Evolutionary conservation across 2,329 filamentous ascomycete genomes (phyloP).

Genomic region (Didymella glomerata): DNA sequence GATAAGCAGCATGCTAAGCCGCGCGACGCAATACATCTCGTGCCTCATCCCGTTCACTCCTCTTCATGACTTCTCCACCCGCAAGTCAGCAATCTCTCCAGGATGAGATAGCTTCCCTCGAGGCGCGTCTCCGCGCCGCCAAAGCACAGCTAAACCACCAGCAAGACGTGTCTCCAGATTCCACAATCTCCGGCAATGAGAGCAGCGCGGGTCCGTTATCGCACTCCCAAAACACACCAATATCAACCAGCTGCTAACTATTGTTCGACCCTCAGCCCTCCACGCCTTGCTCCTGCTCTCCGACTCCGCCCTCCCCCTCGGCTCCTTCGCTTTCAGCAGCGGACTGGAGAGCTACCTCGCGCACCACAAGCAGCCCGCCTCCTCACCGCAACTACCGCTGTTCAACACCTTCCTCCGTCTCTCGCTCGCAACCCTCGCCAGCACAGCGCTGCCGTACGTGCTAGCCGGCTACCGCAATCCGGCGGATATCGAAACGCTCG

Average conservation of each 20-base stretch:
- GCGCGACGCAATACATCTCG: slow-evolving; percentile 22
- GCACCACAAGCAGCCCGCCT: slow-evolving; percentile 61
- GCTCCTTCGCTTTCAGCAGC: slow-evolving; percentile 87
- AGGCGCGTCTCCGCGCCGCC: slow-evolving; percentile 59
- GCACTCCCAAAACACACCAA: background rate
- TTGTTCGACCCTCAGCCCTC: slow-evolving; percentile 31
- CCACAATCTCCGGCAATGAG: background rate
- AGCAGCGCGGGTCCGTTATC: slow-evolving; percentile 15
- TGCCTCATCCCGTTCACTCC: slow-evolving; percentile 23
- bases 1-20: slow-evolving; percentile 33
- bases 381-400: slow-evolving; percentile 44
- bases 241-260: background rate
- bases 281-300: slow-evolving; percentile 81
- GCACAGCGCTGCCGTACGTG: slow-evolving; percentile 77
- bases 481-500: slow-evolving; percentile 62
- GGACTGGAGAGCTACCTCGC: slow-evolving; percentile 84
- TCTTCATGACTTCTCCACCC: slow-evolving; percentile 39
- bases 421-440: slow-evolving; percentile 75
- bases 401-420: slow-evolving; percentile 74
- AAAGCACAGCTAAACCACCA: slow-evolving; percentile 56
- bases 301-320: slow-evolving; percentile 82
- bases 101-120: slow-evolving; percentile 67
- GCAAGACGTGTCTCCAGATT: slow-evolving; percentile 1
- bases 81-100: slow-evolving; percentile 42
- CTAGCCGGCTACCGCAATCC: slow-evolving; percentile 71